A percentile compares a stretch with the other conserved stretches of the same genome.
Evolutionary conservation across 225 moss, liverwort and hornwort genomes (phyloP).

Genomic region (Straminergon stramineum): DNA sequence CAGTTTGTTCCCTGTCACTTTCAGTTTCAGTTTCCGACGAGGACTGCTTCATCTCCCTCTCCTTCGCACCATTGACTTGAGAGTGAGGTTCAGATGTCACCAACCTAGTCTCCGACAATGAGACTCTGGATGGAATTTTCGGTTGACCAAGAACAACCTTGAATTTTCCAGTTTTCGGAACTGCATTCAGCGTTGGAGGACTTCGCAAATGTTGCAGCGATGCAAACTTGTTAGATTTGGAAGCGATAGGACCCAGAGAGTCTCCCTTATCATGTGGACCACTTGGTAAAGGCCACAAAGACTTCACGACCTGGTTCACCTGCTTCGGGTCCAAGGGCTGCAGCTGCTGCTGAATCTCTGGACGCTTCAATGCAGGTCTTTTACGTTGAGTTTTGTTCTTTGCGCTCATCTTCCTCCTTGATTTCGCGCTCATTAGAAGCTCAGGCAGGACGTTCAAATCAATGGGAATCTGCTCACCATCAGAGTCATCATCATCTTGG

Average conservation of each 20-base stretch:
- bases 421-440: constrained; percentile 37
- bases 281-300: constrained; percentile 26
- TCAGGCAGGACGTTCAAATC: constrained; percentile 49
- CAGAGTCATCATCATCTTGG: constrained; percentile 23
- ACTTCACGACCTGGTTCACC: constrained; percentile 44
- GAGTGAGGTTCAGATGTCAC: not conserved
- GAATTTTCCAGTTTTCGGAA: not conserved
- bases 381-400: not conserved
- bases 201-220: constrained; percentile 16
- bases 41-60: constrained; percentile 1
- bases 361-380: constrained; percentile 38
- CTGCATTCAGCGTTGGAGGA: constrained; percentile 10
- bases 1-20: constrained; percentile 36
- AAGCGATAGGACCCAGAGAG: not conserved
- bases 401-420: constrained; percentile 18
- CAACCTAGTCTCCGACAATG: not conserved
- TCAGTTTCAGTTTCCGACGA: constrained; percentile 54
- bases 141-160: constrained; percentile 20
- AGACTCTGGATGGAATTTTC: not conserved
- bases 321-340: constrained; percentile 30
- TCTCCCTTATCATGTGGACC: not conserved
- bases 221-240: constrained; percentile 8
- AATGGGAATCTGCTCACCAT: constrained; percentile 35
- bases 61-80: not conserved
- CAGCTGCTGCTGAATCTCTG: constrained; percentile 45